Evolutionary conservation across 116 monocot genomes (phyloP).

Genomic region (Zostera marina): DNA sequence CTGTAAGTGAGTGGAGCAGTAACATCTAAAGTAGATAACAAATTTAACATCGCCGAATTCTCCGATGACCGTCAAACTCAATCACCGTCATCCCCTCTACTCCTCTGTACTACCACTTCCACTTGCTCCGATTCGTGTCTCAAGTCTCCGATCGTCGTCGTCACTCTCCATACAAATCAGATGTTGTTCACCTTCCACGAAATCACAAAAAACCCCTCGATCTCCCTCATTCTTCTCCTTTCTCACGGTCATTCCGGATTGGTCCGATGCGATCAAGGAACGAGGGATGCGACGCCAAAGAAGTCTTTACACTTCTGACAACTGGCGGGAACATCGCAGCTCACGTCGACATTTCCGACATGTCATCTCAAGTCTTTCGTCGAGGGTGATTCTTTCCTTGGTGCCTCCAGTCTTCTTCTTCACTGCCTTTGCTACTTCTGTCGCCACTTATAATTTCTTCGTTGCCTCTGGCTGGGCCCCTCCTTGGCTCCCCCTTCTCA

Average conservation of each 20-base stretch:
- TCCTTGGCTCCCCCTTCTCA: slow-evolving; percentile 29
- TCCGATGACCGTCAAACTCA: not conserved
- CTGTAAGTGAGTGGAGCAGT: too few species aligned
- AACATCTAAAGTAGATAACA: too few species aligned
- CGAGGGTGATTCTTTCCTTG: slow-evolving; percentile 79
- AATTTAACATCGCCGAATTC: too few species aligned
- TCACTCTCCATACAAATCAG: not conserved
- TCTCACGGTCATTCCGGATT: slow-evolving; percentile 34
- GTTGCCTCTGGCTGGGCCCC: slow-evolving; percentile 33
- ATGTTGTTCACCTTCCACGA: not conserved
- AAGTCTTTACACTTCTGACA: slow-evolving; percentile 37
- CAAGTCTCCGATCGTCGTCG: not conserved
- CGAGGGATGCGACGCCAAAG: slow-evolving; percentile 34
- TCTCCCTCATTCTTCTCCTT: not conserved
- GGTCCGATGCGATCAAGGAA: slow-evolving; percentile 60
- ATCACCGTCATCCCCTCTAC: not conserved
- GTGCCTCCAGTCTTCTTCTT: slow-evolving; percentile 46
- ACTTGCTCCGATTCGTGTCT: not conserved
- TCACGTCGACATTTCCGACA: slow-evolving; percentile 76
- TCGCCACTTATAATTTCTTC: slow-evolving; percentile 57
- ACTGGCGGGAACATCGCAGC: slow-evolving; percentile 71
- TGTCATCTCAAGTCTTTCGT: slow-evolving; percentile 49
- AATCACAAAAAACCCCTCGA: slow-evolving; percentile 1
- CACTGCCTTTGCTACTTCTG: slow-evolving; percentile 44
- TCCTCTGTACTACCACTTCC: not conserved